Conservation (phyloP, 176 grass and related monocot species). For the Paspalum vaginatum region DNA sequence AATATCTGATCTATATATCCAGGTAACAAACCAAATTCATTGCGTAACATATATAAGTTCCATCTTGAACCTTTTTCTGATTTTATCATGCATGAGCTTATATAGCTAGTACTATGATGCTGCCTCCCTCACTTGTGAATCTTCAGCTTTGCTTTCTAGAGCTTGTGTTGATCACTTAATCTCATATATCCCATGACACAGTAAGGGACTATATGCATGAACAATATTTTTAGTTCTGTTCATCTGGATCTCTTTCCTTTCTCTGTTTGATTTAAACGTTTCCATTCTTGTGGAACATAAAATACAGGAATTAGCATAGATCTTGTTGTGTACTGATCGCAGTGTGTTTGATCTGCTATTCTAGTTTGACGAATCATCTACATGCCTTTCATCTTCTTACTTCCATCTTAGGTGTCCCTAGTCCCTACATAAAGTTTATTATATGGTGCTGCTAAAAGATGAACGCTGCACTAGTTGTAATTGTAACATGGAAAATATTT, state of each 20-base stretch:
- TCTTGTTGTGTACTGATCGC: not conserved
- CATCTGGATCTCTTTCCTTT: not conserved
- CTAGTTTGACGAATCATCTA: conserved; percentile 5
- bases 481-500: not conserved
- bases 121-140: not conserved
- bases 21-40: conserved; percentile 37
- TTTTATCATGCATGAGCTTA: conserved; percentile 10
- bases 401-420: not conserved
- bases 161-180: not conserved
- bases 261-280: not conserved
- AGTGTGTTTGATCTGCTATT: not conserved
- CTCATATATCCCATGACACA: not conserved
- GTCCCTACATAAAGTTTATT: not conserved
- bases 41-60: conserved; percentile 25
- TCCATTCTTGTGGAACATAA: conserved; percentile 26
- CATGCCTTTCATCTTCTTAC: not conserved
- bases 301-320: conserved; percentile 20
- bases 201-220: not conserved
- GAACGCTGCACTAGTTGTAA: not conserved
- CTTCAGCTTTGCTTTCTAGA: conserved; percentile 20
- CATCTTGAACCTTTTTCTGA: not conserved
- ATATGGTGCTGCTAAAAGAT: not conserved
- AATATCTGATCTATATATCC: conserved; percentile 40
- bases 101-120: not conserved
- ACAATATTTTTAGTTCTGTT: not conserved